phyloP scores from a whole-genome alignment of 208 protist species.

The Strigomonas culicis region DNA sequence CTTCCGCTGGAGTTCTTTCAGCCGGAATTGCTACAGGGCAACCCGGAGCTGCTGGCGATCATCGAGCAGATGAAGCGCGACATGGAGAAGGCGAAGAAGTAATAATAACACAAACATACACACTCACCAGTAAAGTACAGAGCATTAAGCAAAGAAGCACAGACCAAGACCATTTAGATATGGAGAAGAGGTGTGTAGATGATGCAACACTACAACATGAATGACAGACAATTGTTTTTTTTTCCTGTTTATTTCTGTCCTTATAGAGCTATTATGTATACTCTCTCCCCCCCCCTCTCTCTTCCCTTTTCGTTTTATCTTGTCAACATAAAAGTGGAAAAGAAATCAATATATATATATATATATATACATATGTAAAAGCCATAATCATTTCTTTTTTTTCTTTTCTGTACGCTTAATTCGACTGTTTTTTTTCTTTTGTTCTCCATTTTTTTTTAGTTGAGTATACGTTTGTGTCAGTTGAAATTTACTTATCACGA shows the following conservation, averaged over 20 bases:
- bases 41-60: constrained; percentile 2
- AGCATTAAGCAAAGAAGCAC: no score
- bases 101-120: constrained; percentile 17
- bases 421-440: constrained; percentile 13
- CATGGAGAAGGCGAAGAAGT: constrained; percentile 14
- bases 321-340: neutral
- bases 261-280: neutral
- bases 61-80: neutral
- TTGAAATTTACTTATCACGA: neutral
- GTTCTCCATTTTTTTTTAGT: constrained; percentile 2
- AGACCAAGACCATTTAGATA: no score
- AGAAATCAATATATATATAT: neutral
- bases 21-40: neutral
- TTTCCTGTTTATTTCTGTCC: neutral
- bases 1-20: neutral
- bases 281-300: neutral
- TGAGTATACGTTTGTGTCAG: neutral
- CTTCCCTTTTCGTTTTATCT: neutral
- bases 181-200: no score
- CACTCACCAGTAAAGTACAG: no score
- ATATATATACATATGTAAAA: neutral
- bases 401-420: neutral
- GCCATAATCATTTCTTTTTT: neutral
- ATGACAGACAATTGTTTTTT: neutral
- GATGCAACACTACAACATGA: no score